Conservation (phyloP, 164 flowering plant genomes). For the Stephania cephalantha region DNA sequence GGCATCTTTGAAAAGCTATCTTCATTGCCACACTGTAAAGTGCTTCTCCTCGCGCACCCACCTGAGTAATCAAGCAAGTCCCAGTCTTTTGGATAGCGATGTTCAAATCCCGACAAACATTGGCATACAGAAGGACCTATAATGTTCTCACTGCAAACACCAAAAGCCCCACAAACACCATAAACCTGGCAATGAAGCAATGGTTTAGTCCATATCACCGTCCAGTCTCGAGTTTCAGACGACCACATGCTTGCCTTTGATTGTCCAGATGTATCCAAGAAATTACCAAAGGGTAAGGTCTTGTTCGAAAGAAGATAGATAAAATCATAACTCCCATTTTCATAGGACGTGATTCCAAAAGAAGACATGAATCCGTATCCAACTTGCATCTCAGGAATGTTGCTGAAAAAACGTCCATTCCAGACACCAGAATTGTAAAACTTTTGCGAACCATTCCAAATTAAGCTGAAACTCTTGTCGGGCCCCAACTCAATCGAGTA, state of each 20-base stretch:
- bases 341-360: slow-evolving; percentile 11
- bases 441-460: background rate
- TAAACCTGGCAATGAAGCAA: slow-evolving; percentile 18
- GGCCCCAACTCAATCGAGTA: too few species aligned
- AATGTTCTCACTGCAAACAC: slow-evolving; percentile 17
- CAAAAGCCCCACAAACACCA: background rate
- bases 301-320: slow-evolving; percentile 7
- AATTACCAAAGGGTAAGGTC: slow-evolving; percentile 1
- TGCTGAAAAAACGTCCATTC: background rate
- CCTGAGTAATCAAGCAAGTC: slow-evolving; percentile 11
- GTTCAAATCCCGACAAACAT: slow-evolving; percentile 17
- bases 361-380: background rate
- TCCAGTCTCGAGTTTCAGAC: slow-evolving; percentile 15
- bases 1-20: background rate
- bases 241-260: slow-evolving; percentile 14
- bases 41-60: too few species aligned
- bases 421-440: slow-evolving; percentile 18
- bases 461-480: too few species aligned
- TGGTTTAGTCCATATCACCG: slow-evolving; percentile 25
- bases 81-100: slow-evolving; percentile 12
- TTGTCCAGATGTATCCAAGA: slow-evolving; percentile 16
- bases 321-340: slow-evolving; percentile 16
- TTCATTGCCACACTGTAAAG: too few species aligned
- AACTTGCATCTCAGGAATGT: background rate
- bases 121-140: slow-evolving; percentile 15